These are phyloP conservation scores for Aegilops longissima DNA, from an alignment of 176 grass and related monocot species.

Conservation along the genomic window DNA sequence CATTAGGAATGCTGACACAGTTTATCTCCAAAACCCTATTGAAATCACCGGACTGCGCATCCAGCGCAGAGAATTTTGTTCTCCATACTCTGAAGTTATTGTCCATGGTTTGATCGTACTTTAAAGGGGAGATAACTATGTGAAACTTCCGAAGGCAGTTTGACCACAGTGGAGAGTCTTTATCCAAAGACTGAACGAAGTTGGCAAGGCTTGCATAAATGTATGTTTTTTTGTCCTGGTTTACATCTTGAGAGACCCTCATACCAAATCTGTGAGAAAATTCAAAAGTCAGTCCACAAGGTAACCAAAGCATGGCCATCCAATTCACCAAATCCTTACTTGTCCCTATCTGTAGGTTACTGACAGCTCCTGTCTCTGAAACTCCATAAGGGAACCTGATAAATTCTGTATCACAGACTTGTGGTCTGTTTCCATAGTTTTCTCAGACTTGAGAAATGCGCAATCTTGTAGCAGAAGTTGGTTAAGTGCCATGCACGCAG, in stretches of 20 bases:
- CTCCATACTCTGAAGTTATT: fast-evolving
- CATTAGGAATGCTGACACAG: neutral
- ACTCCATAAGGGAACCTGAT: conserved; percentile 13
- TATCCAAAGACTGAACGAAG: conserved; percentile 5
- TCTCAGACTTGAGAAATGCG: neutral
- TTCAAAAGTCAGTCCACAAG: conserved; percentile 17
- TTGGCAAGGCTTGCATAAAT: neutral
- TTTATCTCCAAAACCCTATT: conserved; percentile 19
- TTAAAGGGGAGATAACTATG: conserved; percentile 19
- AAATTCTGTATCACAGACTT: neutral
- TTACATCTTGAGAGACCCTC: neutral
- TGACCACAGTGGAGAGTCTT: conserved; percentile 20
- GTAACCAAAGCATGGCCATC: conserved; percentile 18
- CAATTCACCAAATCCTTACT: neutral
- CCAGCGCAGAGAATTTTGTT: neutral
- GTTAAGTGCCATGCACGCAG: neutral
- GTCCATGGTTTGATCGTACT: neutral
- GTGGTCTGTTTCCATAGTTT: neutral
- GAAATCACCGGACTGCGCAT: neutral
- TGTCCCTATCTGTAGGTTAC: neutral
- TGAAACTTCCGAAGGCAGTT: conserved; percentile 23
- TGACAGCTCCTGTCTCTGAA: neutral
- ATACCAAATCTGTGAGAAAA: neutral
- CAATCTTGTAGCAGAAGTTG: conserved; percentile 11
- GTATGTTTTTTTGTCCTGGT: neutral